phyloP scores from a whole-genome alignment of 2,329 filamentous ascomycete genomes.

The Colletotrichum musae region DNA sequence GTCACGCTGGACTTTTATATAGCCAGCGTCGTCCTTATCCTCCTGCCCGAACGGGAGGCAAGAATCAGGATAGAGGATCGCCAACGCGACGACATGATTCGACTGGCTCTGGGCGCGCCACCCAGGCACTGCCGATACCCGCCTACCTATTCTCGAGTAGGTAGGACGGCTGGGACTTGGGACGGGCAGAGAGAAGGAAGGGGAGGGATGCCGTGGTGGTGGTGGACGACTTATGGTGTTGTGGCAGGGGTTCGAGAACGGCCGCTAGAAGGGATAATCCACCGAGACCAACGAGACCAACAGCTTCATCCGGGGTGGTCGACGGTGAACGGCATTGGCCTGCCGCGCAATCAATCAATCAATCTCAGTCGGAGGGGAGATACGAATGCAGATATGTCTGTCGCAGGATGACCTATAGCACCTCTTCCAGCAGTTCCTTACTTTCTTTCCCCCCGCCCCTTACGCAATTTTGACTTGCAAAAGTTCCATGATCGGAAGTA shows the following conservation, averaged over 20 bases:
- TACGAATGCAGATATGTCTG: neutral
- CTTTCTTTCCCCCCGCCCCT: neutral
- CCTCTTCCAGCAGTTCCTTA: neutral
- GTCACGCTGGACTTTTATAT: slow-evolving; percentile 32
- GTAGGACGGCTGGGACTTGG: neutral
- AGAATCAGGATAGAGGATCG: neutral
- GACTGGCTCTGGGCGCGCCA: slow-evolving; percentile 22
- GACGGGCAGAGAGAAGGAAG: neutral
- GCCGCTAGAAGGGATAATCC: slow-evolving; percentile 15
- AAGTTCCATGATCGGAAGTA: neutral
- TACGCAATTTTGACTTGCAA: slow-evolving; percentile 4
- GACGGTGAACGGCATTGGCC: neutral
- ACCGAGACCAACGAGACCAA: slow-evolving; percentile 3
- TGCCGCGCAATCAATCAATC: slow-evolving; percentile 21
- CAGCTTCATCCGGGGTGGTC: neutral
- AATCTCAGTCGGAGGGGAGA: neutral
- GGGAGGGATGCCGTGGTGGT: neutral
- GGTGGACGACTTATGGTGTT: neutral
- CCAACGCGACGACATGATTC: slow-evolving; percentile 18
- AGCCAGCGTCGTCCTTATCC: slow-evolving; percentile 20
- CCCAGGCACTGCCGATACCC: slow-evolving; percentile 27
- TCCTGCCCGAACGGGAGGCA: slow-evolving; percentile 34
- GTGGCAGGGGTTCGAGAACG: slow-evolving; percentile 26
- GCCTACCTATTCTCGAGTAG: slow-evolving; percentile 3
- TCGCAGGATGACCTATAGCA: neutral